A percentile compares a stretch with the other conserved stretches of the same genome.
These are phyloP conservation scores for Silybum marianum DNA, from an alignment of 129 eudicot genomes.

Conservation along the genomic window DNA sequence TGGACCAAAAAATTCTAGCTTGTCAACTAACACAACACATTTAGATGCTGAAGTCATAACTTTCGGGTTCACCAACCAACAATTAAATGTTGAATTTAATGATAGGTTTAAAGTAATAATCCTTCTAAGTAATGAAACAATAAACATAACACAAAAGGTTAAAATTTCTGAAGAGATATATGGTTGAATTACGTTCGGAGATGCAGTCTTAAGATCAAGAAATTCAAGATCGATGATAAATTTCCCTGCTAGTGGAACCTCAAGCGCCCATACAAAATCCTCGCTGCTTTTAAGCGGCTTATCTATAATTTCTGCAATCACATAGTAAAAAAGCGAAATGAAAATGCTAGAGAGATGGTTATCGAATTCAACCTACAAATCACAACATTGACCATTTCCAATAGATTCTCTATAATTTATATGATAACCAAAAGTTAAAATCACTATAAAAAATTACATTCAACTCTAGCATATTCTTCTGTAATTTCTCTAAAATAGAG, in stretches of 20 bases:
- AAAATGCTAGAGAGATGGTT: conserved; percentile 1
- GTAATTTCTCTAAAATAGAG: too few species aligned
- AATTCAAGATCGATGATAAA: conserved; percentile 95
- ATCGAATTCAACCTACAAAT: background rate
- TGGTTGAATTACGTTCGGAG: conserved; percentile 53
- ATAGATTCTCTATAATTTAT: too few species aligned
- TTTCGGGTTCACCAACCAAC: conserved; percentile 25
- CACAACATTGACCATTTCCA: background rate
- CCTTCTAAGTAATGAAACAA: background rate
- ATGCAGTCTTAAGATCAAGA: conserved; percentile 77
- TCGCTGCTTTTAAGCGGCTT: conserved; percentile 78
- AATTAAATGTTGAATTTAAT: conserved; percentile 14
- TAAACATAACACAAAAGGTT: conserved; percentile 8
- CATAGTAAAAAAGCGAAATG: background rate
- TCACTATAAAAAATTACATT: too few species aligned
- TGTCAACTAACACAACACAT: conserved; percentile 22
- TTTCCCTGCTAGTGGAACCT: conserved; percentile 77
- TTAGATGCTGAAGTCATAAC: conserved; percentile 19
- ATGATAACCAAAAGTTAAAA: too few species aligned
- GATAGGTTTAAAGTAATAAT: conserved; percentile 14
- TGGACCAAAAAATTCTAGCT: conserved; percentile 14
- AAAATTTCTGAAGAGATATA: background rate
- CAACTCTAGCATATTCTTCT: too few species aligned
- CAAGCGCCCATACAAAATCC: conserved; percentile 89
- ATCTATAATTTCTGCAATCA: conserved; percentile 74